Conservation (phyloP, 352 stramenopile species). For the Elongisporangium prolatum region DNA sequence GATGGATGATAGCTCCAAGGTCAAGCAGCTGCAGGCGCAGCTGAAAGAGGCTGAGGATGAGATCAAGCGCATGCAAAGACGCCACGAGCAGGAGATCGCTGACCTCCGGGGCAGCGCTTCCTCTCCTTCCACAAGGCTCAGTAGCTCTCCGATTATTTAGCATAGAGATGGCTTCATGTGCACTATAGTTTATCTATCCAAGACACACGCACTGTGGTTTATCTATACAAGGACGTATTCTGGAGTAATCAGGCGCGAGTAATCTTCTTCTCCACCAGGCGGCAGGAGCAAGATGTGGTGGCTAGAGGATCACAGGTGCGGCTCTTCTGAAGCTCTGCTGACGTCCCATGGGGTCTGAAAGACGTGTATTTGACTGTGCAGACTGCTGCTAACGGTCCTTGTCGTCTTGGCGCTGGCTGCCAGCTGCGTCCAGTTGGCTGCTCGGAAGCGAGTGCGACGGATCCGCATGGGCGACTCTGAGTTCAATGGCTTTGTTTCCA, state of each 20-base stretch:
- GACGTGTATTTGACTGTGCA: not conserved
- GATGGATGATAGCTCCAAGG: constrained; percentile 25
- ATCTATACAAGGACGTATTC: not conserved
- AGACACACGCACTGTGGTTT: not conserved
- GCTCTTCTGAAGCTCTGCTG: not conserved
- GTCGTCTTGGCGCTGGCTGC: not conserved
- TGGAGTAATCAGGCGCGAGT: not conserved
- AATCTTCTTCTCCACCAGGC: not conserved
- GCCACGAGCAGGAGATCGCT: constrained; percentile 34
- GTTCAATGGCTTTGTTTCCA: not conserved
- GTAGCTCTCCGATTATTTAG: not conserved
- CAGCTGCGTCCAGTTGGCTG: not conserved
- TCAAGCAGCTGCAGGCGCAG: constrained; percentile 46
- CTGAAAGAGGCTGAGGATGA: constrained; percentile 78
- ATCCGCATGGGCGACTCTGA: not conserved
- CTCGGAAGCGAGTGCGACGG: not conserved
- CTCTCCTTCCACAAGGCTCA: not conserved
- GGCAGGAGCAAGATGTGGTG: not conserved
- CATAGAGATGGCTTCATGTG: not conserved
- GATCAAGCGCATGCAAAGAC: constrained; percentile 68
- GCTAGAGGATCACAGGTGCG: not conserved
- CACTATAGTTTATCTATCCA: not conserved
- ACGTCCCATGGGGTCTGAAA: not conserved
- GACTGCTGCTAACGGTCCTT: not conserved
- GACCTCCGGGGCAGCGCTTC: not conserved